Base-by-base conservation (phyloP, 768 basidiomycete species). In the Lyophyllum decastes region DNA sequence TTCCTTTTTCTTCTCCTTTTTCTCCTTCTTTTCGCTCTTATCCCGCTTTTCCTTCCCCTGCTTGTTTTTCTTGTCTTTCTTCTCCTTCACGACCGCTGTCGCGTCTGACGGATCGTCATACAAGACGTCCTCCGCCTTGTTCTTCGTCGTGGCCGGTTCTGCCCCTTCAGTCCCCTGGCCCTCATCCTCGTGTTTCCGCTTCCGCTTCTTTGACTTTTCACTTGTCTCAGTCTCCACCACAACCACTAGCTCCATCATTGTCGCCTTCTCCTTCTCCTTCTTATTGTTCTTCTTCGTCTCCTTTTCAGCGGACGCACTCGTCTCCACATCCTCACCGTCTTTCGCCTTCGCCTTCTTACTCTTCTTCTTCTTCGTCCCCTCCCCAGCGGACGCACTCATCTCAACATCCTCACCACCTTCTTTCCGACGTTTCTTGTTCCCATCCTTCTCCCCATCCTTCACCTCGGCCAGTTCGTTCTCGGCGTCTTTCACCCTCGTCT, bases 1-100 rank as follows among this genome's bases (percentile, higher is more conserved):
- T 35, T 64, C 59, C 55, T 57, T 58, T 38, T 59, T 47, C 46
- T 64, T 55, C 54, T 63, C 57, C n/a, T 57, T 44, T 50, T 73
- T 69, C 41, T 70, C 63, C 52, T 71, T 65, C 53, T 68, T 64
- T 56, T 69, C 64, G 57, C 68, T 70, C 63, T 74, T 69, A 60
- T 70, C 73, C 63, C 71, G 70, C 61, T 72, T 68, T 62, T 70
- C 70, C 55, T 70, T 67, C n/a, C 14, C 35, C 35, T 38, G 6
- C 35, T 49, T 58, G n/a, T 51, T 60, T 46, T 64, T 62, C 27
- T 58, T 54, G 40, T 64, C 59, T 38, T 63, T 66, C 30, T 58
- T 55, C 17, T 57, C 58, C 21, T 63, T 43, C 25, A 19, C 40
- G n/a, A 41, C 40, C n/a, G 59, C 6, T 54, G 43, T 52, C 33